Evolutionary conservation across 2,329 filamentous ascomycete genomes (phyloP), one percentile per base, ranked within the genome.

Genomic region (Trichoderma polysporum): DNA sequence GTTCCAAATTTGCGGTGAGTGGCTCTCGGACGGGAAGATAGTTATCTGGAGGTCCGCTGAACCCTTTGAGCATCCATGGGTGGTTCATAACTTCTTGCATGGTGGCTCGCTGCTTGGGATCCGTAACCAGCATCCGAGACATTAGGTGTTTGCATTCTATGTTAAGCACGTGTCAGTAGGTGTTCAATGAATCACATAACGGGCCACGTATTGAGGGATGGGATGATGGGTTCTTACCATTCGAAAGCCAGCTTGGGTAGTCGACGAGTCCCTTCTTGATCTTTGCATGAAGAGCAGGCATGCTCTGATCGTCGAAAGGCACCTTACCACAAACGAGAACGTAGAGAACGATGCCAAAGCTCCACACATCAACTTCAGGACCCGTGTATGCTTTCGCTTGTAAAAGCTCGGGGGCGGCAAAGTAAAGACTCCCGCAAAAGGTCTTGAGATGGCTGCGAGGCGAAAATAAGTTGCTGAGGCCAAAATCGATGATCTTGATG

Each of bases 401-500:
- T 56, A 99, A 84, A 59, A 99, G 83, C 77, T 99, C 95, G 0
- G 95, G 95, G 1, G 95, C 95, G 31, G 95, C 95, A 81, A 99
- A 99, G 78, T 99, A 99, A 41, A 99, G 83, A 83, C 94, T 97
- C 54, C 95, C 95, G 74, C 95, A 99, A 75, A 98, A 99, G 0
- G 95, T 99, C 81, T 97, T 97, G 67, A 98, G 85, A 70, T 96
- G 90, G 69, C 86, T 87, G 52, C 90, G 85, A 0, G 95, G 95
- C 7, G 93, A 90, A 79, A 97, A 99, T 4, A 98, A 86, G 74
- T 99, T 99, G 82, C 94, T 98, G 64, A 99, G 84, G 33, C 94
- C 95, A 78, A 99, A 99, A 77, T 99, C 95, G 72, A 99, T 99
- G 74, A 99, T 98, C 78, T 98, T 98, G 80, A 99, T 99, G 76